Conservation (phyloP, 2,329 filamentous ascomycete genomes). For the Pyrenophora teres region DNA sequence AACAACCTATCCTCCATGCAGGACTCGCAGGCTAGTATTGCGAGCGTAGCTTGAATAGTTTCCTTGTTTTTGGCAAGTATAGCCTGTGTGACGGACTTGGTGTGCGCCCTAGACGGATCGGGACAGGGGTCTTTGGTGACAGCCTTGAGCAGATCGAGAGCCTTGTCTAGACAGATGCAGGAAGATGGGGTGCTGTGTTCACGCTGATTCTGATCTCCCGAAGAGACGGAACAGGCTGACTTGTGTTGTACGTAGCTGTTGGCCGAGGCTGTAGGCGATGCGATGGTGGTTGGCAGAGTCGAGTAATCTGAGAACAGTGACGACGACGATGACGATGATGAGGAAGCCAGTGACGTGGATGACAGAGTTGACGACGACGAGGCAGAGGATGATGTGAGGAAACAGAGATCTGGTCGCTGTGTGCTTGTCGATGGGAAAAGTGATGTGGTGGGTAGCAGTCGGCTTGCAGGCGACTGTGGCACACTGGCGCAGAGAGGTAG, state of each 20-base stretch:
- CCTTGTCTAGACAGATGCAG: conserved; percentile 10
- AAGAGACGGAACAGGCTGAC: not conserved
- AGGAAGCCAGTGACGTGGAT: not conserved
- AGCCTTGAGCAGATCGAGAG: conserved; percentile 7
- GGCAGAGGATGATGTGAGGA: not conserved
- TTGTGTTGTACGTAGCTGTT: not conserved
- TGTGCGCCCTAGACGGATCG: not conserved
- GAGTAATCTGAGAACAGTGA: not conserved
- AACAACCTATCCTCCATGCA: conserved; percentile 5
- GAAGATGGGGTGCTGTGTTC: not conserved
- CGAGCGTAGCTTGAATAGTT: conserved; percentile 5
- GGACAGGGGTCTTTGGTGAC: conserved; percentile 4
- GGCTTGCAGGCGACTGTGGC: conserved; percentile 2
- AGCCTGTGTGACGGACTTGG: not conserved
- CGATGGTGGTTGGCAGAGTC: not conserved
- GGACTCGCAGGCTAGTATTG: conserved; percentile 1
- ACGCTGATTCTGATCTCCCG: not conserved
- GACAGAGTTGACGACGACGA: not conserved
- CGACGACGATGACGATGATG: not conserved
- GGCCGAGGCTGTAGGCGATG: not conserved
- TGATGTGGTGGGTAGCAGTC: not conserved
- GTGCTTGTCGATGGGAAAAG: not conserved
- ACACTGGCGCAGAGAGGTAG: not conserved
- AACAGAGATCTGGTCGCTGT: not conserved
- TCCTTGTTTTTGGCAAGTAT: conserved; percentile 9